A percentile compares a stretch with the other conserved stretches of the same genome.
phyloP scores from a whole-genome alignment of 2,329 filamentous ascomycete species.

The Ophiostoma piceae region DNA sequence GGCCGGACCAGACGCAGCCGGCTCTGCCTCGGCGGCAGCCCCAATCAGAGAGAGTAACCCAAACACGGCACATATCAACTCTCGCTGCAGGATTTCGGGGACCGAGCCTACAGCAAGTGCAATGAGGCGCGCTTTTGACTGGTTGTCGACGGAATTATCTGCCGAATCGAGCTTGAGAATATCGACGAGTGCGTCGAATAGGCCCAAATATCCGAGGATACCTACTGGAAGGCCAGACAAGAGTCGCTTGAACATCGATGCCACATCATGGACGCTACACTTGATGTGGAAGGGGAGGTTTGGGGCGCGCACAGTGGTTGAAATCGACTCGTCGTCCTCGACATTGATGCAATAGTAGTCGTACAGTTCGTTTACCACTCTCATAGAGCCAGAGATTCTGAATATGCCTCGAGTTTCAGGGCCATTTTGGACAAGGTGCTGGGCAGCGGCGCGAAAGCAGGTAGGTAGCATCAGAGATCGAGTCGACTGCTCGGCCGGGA shows the following conservation, averaged over 20 bases:
- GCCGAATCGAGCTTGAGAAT: conserved; percentile 43
- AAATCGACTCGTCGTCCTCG: conserved; percentile 43
- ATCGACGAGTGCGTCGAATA: conserved; percentile 59
- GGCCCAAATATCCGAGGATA: conserved; percentile 55
- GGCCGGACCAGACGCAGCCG: conserved; percentile 45
- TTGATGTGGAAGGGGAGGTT: conserved; percentile 57
- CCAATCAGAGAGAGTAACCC: conserved; percentile 60
- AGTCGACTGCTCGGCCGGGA: conserved; percentile 55
- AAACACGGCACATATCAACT: conserved; percentile 62
- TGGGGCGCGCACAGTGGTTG: conserved; percentile 54
- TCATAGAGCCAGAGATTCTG: conserved; percentile 55
- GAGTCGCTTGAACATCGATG: conserved; percentile 62
- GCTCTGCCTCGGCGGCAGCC: conserved; percentile 52
- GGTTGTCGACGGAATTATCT: conserved; percentile 48
- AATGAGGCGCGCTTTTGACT: conserved; percentile 58
- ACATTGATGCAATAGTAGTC: conserved; percentile 56
- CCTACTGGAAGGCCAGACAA: conserved; percentile 59
- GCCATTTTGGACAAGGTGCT: conserved; percentile 56
- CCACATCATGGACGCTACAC: conserved; percentile 58
- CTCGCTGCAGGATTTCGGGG: conserved; percentile 54
- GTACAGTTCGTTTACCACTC: conserved; percentile 54
- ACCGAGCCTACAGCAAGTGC: conserved; percentile 57
- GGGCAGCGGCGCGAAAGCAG: conserved; percentile 61
- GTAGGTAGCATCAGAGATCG: conserved; percentile 56
- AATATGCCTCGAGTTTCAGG: conserved; percentile 55